Percentiles rank a stretch among this genome's conserved stretches.
phyloP scores from a whole-genome alignment of 1,139 yeast genomes.

The Pichia sorboxylosa region DNA sequence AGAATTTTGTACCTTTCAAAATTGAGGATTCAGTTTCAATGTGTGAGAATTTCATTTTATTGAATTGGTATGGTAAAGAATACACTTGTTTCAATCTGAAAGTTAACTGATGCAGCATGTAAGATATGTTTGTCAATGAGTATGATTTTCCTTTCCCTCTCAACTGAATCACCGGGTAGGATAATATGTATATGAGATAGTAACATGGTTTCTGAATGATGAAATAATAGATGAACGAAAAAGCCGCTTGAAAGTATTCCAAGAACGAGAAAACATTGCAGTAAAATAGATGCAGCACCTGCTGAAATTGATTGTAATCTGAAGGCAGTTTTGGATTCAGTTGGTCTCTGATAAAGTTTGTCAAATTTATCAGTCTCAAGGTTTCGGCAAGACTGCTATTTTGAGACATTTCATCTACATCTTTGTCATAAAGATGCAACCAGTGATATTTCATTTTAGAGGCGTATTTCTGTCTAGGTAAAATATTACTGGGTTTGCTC shows the following conservation, averaged over 20 bases:
- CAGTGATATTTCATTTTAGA: conserved; percentile 21
- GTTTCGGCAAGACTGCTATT: conserved; percentile 16
- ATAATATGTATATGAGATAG: conserved; percentile 4
- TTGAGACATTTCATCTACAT: background rate
- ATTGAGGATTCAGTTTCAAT: conserved; percentile 20
- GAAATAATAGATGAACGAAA: conserved; percentile 6
- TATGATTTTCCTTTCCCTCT: background rate
- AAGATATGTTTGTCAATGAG: conserved; percentile 15
- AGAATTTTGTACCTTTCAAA: conserved; percentile 25
- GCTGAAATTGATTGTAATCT: background rate
- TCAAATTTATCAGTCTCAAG: conserved; percentile 20
- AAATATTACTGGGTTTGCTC: conserved; percentile 6
- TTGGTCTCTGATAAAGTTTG: conserved; percentile 18
- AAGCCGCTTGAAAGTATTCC: conserved; percentile 1
- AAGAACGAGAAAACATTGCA: background rate
- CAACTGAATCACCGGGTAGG: conserved; percentile 4
- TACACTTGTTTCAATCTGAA: conserved; percentile 66
- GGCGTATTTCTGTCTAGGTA: conserved; percentile 18
- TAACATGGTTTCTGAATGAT: conserved; percentile 9
- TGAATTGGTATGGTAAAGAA: conserved; percentile 72
- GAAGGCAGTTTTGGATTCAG: conserved; percentile 4
- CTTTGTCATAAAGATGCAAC: background rate
- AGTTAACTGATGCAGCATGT: conserved; percentile 62
- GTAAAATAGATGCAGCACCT: background rate
- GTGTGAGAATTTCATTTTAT: conserved; percentile 33